Conservation (phyloP, 2,329 filamentous ascomycete species). For the Hymenoscyphus salicellus region DNA sequence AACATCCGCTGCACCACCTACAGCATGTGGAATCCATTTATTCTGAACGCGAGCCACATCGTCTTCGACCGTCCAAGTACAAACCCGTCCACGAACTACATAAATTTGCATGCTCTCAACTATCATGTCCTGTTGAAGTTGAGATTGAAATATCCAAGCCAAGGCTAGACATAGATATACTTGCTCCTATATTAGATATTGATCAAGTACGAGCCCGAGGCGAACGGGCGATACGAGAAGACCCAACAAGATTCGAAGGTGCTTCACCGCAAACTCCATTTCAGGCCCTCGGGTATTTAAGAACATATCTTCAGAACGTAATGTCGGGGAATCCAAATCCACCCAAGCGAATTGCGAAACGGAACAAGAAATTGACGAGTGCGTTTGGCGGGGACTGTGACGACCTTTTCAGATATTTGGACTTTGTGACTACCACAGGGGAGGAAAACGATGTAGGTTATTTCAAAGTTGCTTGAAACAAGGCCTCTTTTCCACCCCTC, state of each 20-base stretch:
- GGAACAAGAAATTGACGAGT: slow-evolving; percentile 63
- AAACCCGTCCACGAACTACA: slow-evolving; percentile 41
- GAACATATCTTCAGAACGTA: slow-evolving; percentile 59
- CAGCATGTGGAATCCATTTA: slow-evolving; percentile 39
- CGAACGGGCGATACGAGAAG: slow-evolving; percentile 47
- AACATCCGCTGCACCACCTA: slow-evolving; percentile 62
- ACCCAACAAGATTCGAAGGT: slow-evolving; percentile 51
- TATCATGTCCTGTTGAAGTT: slow-evolving; percentile 52
- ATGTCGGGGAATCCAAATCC: slow-evolving; percentile 42
- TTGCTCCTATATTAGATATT: slow-evolving; percentile 52
- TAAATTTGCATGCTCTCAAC: slow-evolving; percentile 57
- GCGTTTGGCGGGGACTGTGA: slow-evolving; percentile 62
- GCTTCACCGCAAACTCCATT: slow-evolving; percentile 50
- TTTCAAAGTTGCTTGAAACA: not conserved
- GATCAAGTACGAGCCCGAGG: slow-evolving; percentile 51
- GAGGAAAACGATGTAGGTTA: slow-evolving; percentile 40
- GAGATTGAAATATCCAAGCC: slow-evolving; percentile 52
- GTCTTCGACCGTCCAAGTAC: slow-evolving; percentile 30
- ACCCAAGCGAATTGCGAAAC: slow-evolving; percentile 52
- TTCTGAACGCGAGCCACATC: slow-evolving; percentile 34
- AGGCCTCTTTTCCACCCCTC: not conserved
- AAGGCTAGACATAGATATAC: slow-evolving; percentile 47
- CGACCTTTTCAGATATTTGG: slow-evolving; percentile 54
- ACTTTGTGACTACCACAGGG: slow-evolving; percentile 47
- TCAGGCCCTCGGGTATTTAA: slow-evolving; percentile 54